phyloP scores from a whole-genome alignment of 2,329 filamentous ascomycete species.

The Ceratocystis eucalypticola region DNA sequence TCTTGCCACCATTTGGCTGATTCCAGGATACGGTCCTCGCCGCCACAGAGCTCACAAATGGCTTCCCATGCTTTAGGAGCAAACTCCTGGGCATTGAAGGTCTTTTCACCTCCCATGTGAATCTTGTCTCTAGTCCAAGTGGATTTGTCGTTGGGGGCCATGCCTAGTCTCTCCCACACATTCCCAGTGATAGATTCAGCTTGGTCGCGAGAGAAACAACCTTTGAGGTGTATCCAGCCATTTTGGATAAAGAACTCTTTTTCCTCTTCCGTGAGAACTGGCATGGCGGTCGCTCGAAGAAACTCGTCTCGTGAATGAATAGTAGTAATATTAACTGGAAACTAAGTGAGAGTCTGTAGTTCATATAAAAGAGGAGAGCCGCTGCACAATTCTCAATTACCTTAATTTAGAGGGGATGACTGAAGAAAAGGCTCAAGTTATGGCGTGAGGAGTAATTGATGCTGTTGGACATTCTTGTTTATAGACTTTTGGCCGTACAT shows the following conservation, averaged over 20 bases:
- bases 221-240: slow-evolving; percentile 28
- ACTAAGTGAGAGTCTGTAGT: background rate
- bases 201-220: slow-evolving; percentile 29
- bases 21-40: slow-evolving; percentile 39
- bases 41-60: slow-evolving; percentile 53
- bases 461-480: background rate
- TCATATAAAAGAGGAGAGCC: too few species aligned
- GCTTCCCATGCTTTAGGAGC: slow-evolving; percentile 53
- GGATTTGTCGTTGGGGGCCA: slow-evolving; percentile 47
- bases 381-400: too few species aligned
- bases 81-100: slow-evolving; percentile 40
- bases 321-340: background rate
- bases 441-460: background rate
- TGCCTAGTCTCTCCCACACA: slow-evolving; percentile 53
- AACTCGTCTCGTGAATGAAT: background rate
- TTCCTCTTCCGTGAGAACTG: slow-evolving; percentile 28
- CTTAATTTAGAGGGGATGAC: too few species aligned
- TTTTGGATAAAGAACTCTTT: slow-evolving; percentile 31
- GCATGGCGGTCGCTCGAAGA: background rate
- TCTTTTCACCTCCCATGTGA: slow-evolving; percentile 51
- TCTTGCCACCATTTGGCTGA: slow-evolving; percentile 48
- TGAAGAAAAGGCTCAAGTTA: background rate
- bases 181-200: slow-evolving; percentile 27
- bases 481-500: slow-evolving; percentile 8
- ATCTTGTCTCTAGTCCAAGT: slow-evolving; percentile 51